phyloP scores from a whole-genome alignment of 345 rosid species.

The Chamaenerion angustifolium region DNA sequence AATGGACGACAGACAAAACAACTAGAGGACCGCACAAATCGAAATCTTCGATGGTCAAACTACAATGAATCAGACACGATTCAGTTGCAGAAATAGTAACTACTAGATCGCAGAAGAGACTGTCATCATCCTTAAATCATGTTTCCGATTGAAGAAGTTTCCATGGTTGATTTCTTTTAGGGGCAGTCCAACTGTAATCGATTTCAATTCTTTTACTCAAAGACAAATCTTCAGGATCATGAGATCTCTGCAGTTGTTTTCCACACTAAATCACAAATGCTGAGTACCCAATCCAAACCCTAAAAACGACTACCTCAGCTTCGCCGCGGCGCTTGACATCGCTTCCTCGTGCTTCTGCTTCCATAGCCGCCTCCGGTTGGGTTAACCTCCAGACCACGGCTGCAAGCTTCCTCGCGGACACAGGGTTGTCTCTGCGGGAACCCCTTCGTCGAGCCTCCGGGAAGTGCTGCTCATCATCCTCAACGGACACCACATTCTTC shows the following conservation, averaged over 20 bases:
- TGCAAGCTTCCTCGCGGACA: slow-evolving; percentile 83
- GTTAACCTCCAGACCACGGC: slow-evolving; percentile 86
- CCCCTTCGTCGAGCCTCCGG: slow-evolving; percentile 22
- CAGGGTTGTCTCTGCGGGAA: slow-evolving; percentile 14
- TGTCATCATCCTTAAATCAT: no score
- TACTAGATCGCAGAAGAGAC: no score
- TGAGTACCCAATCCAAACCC: slow-evolving; percentile 39
- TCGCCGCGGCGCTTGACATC: slow-evolving; percentile 19
- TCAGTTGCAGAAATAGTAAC: no score
- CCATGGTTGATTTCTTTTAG: background rate
- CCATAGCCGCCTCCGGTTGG: slow-evolving; percentile 24
- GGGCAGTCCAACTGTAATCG: background rate
- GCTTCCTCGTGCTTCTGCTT: slow-evolving; percentile 11
- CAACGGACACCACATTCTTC: slow-evolving; percentile 13
- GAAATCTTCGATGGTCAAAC: no score
- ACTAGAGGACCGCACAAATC: no score
- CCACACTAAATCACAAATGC: slow-evolving; percentile 1
- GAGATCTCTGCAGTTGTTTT: background rate
- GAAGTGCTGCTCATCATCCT: slow-evolving; percentile 23
- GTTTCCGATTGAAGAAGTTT: background rate
- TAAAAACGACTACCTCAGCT: slow-evolving; percentile 26
- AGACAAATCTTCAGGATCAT: background rate
- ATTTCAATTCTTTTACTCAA: background rate
- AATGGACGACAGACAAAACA: no score
- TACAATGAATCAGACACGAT: no score